phyloP scores from a whole-genome alignment of 441 rosid species.

The Gossypium trilobum region DNA sequence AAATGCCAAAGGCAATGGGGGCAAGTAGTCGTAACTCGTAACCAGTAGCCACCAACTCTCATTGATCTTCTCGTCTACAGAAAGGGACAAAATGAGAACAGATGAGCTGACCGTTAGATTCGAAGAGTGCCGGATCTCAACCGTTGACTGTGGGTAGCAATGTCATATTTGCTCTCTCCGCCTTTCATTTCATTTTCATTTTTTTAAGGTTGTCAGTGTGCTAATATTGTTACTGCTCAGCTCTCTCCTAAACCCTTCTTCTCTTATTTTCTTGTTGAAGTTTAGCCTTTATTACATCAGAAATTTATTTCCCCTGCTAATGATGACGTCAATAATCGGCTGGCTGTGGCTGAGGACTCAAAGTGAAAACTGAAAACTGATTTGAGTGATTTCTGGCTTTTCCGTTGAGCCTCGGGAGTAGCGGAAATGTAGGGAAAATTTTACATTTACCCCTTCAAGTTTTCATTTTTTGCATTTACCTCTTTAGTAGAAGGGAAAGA shows the following conservation, averaged over 20 bases:
- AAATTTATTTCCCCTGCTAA: no score
- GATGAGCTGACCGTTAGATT: slow-evolving; percentile 53
- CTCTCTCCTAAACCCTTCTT: no score
- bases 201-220: background rate
- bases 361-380: background rate
- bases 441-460: background rate
- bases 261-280: no score
- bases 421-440: background rate
- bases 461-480: background rate
- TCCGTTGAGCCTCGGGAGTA: background rate
- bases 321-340: no score
- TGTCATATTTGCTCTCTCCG: slow-evolving; percentile 6
- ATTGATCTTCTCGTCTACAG: slow-evolving; percentile 20
- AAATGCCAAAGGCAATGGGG: background rate
- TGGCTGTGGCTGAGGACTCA: no score
- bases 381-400: background rate
- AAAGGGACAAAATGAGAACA: slow-evolving; percentile 10
- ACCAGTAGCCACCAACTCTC: slow-evolving; percentile 17
- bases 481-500: background rate
- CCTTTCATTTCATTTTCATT: background rate
- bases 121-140: slow-evolving; percentile 20
- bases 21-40: background rate
- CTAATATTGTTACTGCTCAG: no score
- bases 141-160: slow-evolving; percentile 17
- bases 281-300: no score